A percentile compares a stretch with the other conserved stretches of the same genome.
phyloP scores from a whole-genome alignment of 768 basidiomycete species.

The Candolleomyces eurysporus region DNA sequence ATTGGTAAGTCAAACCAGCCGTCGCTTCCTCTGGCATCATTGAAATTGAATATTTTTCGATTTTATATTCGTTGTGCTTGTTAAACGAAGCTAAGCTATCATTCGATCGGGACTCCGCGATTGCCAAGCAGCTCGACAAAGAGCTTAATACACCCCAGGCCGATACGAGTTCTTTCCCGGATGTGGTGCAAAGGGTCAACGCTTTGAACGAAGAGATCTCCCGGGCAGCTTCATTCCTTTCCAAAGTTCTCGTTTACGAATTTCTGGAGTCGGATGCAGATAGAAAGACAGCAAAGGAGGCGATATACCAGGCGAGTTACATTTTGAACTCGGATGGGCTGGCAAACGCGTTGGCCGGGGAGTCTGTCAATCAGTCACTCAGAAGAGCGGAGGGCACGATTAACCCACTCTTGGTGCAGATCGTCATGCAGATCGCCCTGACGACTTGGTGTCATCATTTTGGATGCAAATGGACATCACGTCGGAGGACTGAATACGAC shows the following conservation, averaged over 20 bases:
- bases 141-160: conserved; percentile 17
- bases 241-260: conserved; percentile 33
- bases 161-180: conserved; percentile 41
- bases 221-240: conserved; percentile 43
- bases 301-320: conserved; percentile 18
- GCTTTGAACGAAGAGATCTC: conserved; percentile 47
- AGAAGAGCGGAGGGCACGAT: not conserved
- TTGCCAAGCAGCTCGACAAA: too few species aligned
- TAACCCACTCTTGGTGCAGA: conserved; percentile 7
- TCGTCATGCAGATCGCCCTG: conserved; percentile 5
- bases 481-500: not conserved
- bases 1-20: too few species aligned
- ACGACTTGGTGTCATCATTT: not conserved
- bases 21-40: too few species aligned
- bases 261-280: conserved; percentile 1
- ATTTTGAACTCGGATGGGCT: conserved; percentile 13
- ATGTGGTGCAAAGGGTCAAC: conserved; percentile 40
- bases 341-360: not conserved
- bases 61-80: too few species aligned
- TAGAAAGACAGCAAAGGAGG: not conserved
- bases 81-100: too few species aligned
- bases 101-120: too few species aligned
- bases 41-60: too few species aligned
- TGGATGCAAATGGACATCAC: not conserved
- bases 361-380: not conserved